Base-by-base conservation (phyloP, 1,284 basidiomycete species). In the Heterobasidion irregulare region DNA sequence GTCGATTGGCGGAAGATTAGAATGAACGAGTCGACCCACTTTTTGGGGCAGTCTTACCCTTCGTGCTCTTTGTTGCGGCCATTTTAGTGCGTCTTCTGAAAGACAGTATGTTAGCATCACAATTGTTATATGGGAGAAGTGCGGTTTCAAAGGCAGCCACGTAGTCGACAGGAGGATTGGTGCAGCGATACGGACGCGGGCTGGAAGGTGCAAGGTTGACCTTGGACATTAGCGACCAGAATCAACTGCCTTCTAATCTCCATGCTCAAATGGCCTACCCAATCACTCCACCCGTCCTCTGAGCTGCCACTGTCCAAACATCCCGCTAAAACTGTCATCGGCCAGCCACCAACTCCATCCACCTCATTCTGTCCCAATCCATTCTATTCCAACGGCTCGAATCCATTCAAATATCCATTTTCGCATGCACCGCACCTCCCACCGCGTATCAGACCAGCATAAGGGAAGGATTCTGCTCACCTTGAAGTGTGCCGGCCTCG, bases 21-120 rank as follows among this genome's bases (percentile, higher is more conserved):
- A 2, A 7, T 32, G 5, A n/a, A 43, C 56, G 7, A 6, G 34
- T 2, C 56, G 12, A 71, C 77, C 57, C 61, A 83, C 80, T 66
- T 69, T 79, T 78, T 50, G 68, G 54, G 62, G 74, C 72, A 54
- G 74, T 71, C 75, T 83, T 84, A 64, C 76, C 75, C 75, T 86
- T 86, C 59, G 76, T 64, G 57, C 74, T 75, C 74, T 85, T 85
- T 62, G 82, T 79, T 54, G 79, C 70, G 71, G 83, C 78, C 83
- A 86, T 86, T 66, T 43, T 60, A 12, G 16, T n/a, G 34, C 35
- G 38, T 54, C 52, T 53, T 54, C 52, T 53, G 44, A 9, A 47
- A 16, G 12, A n/a, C 9, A 16, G 41, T 33, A n/a, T 15, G 36
- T 36, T 34, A 44, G 36, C 16, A 19, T 15, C 36, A n/a, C 26